These are phyloP conservation scores for Serpula lacrymans DNA, from an alignment of 768 basidiomycete species.

Conservation along the genomic window DNA sequence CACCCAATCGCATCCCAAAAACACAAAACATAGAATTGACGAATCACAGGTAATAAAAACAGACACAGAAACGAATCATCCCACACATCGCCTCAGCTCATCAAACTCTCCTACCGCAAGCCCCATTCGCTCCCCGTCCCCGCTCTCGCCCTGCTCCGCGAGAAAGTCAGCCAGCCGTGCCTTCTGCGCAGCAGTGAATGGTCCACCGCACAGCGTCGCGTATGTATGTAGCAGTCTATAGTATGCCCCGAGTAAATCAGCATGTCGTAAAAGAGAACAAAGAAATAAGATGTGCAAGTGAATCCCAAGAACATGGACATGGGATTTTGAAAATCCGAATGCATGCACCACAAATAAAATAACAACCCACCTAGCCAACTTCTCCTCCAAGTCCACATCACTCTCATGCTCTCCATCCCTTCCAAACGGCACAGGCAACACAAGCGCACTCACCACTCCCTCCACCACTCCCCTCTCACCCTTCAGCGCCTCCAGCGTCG, in stretches of 20 bases:
- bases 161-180: slow-evolving; percentile 25
- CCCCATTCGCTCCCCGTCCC: slow-evolving; percentile 23
- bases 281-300: no score
- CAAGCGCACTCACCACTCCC: slow-evolving; percentile 47
- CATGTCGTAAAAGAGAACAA: not conserved
- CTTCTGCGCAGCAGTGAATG: slow-evolving; percentile 28
- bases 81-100: slow-evolving; percentile 22
- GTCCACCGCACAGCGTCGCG: slow-evolving; percentile 36
- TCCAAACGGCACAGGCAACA: slow-evolving; percentile 58
- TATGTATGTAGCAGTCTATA: slow-evolving; percentile 53
- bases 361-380: slow-evolving; percentile 45
- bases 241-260: no score
- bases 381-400: slow-evolving; percentile 67
- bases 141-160: slow-evolving; percentile 10
- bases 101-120: slow-evolving; percentile 24
- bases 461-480: slow-evolving; percentile 28
- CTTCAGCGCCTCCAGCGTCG: slow-evolving; percentile 47
- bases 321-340: not conserved
- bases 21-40: no score
- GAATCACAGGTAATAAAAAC: slow-evolving; percentile 21
- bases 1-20: no score
- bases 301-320: no score
- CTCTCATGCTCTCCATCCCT: slow-evolving; percentile 61
- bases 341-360: not conserved
- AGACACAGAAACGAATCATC: slow-evolving; percentile 10